These are phyloP conservation scores for Penicillium daleae DNA, from an alignment of 495 filamentous ascomycete species.

Conservation along the genomic window DNA sequence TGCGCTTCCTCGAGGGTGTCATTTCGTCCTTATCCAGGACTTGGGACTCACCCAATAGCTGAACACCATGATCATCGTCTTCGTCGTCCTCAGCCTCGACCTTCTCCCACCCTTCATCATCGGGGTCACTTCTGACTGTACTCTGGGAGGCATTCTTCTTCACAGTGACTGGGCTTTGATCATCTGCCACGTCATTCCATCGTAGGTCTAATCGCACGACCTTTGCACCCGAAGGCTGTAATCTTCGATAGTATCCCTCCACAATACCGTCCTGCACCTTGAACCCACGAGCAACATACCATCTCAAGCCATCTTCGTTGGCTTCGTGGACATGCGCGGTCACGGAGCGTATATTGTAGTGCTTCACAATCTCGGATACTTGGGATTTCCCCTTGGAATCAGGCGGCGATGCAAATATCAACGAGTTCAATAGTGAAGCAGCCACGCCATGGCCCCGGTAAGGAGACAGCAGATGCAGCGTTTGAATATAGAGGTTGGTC, in stretches of 20 bases:
- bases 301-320: constrained; percentile 82
- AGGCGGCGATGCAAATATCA: constrained; percentile 51
- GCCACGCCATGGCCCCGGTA: constrained; percentile 83
- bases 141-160: background rate
- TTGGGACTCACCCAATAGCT: constrained; percentile 36
- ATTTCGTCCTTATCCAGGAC: constrained; percentile 33
- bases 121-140: constrained; percentile 10
- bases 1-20: constrained; percentile 40
- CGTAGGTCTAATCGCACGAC: constrained; percentile 62
- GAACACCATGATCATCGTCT: constrained; percentile 43
- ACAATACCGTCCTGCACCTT: constrained; percentile 57
- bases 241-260: constrained; percentile 79
- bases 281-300: constrained; percentile 88
- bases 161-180: background rate
- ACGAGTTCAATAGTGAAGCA: constrained; percentile 64
- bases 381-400: constrained; percentile 22
- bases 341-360: constrained; percentile 56
- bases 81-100: constrained; percentile 47
- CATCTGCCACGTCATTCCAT: constrained; percentile 24
- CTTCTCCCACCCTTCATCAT: constrained; percentile 53
- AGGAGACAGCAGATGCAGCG: constrained; percentile 78
- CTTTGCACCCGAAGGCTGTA: constrained; percentile 80
- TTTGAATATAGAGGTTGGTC: constrained; percentile 81
- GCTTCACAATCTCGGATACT: constrained; percentile 53
- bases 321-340: constrained; percentile 95